phyloP scores from a whole-genome alignment of 2,329 filamentous ascomycete genomes.

The Pseudocercospora ulei region DNA sequence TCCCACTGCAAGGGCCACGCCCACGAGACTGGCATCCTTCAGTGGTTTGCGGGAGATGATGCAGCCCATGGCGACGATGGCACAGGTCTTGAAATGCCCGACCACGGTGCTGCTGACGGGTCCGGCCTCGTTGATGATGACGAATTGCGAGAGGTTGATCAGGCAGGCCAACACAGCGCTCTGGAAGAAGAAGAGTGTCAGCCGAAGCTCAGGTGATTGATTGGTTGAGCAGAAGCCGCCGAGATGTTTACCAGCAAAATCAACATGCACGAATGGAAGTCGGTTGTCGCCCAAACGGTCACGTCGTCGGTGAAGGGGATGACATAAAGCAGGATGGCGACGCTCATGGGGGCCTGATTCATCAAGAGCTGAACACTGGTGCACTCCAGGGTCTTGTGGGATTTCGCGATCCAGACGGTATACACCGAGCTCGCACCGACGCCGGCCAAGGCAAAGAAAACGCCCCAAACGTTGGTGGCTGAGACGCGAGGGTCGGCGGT shows the following conservation, averaged over 20 bases:
- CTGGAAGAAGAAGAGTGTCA: no score
- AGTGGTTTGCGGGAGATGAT: constrained; percentile 24
- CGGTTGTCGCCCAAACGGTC: constrained; percentile 48
- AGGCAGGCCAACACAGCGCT: constrained; percentile 54
- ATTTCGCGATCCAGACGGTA: constrained; percentile 59
- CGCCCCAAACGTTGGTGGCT: constrained; percentile 50
- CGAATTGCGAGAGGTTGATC: constrained; percentile 46
- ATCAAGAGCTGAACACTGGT: constrained; percentile 60
- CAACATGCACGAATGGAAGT: constrained; percentile 36
- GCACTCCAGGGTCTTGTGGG: constrained; percentile 56
- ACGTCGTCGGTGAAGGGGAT: constrained; percentile 58
- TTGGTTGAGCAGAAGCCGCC: no score
- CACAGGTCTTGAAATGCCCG: constrained; percentile 33
- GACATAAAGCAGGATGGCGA: constrained; percentile 54
- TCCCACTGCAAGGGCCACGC: constrained; percentile 29
- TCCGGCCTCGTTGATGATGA: constrained; percentile 32
- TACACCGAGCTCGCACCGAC: constrained; percentile 58
- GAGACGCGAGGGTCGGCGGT: constrained; percentile 39
- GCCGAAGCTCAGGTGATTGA: no score
- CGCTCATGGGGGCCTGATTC: constrained; percentile 57
- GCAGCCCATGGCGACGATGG: constrained; percentile 32
- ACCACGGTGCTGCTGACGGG: constrained; percentile 33
- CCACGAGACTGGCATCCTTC: constrained; percentile 27
- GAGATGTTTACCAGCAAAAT: constrained; percentile 45
- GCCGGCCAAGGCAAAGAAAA: constrained; percentile 54